Base-by-base conservation (phyloP, 139 green algal species). In the Haematococcus sp. region DNA sequence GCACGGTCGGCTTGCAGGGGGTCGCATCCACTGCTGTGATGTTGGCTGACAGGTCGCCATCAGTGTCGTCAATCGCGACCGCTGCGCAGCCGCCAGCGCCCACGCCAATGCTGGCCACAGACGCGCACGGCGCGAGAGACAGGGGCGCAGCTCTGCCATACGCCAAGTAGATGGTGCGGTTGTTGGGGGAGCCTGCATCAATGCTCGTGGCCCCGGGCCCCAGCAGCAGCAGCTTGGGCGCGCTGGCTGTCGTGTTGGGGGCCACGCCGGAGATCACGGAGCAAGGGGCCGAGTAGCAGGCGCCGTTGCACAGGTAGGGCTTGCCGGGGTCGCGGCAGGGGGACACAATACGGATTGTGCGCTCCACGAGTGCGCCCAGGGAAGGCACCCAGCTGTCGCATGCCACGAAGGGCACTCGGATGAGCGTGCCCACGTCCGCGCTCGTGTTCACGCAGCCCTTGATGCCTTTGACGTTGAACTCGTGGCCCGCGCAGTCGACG, bases 391-490 rank as follows among this genome's bases (percentile, higher is more conserved):
- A 60, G 15, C 20, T 55, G 70, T 88, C 83, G 67, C 79, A 84
- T 2, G 68, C 76, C 35, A 81, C 46, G 63, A 85, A 87, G 1
- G 25, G 56, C 22, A 87, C 54, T 23, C 30, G 35, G 58, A 76
- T 77, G 2, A 51, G 22, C 13, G 74, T 83, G 56, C 79, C 79
- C 0, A 81, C 51, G 0, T 51, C 19, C 11, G 44, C 31, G 0
- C 40, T 63, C 11, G 83, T 84, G 76, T 85, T 52, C 13, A 85
- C 51, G 58, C 83, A 88, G 32, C 72, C 72, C 5, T 68, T 4
- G 17, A 83, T 69, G 32, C 80, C 75, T 43, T 86, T 86, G 61
- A 16, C 30, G 1, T 22, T 25, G 23, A 81, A 72, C 72, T 86
- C 76, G 43, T 83, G 68, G 22, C 80, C 80, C 13, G 30, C 15